A percentile compares a stretch with the other conserved stretches of the same genome.
These are phyloP conservation scores for Pichia sp. DNA, from an alignment of 1,139 yeast genomes.

Conservation along the genomic window DNA sequence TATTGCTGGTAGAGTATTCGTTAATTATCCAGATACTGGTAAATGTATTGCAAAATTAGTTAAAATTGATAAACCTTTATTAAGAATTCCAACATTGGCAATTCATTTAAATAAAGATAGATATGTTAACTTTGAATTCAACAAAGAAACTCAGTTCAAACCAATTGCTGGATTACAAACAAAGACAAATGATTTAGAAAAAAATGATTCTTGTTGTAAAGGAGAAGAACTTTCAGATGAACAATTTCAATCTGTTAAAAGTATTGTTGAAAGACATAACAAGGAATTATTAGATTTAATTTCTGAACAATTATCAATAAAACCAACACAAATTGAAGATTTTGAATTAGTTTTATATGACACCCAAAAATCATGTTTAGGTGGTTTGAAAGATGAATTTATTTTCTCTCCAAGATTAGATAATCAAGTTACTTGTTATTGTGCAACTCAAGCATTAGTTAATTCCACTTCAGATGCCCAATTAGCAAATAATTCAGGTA, in stretches of 20 bases:
- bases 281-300: slow-evolving; percentile 60
- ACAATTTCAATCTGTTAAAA: slow-evolving; percentile 60
- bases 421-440: slow-evolving; percentile 80
- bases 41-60: slow-evolving; percentile 60
- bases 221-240: slow-evolving; percentile 44
- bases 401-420: slow-evolving; percentile 92
- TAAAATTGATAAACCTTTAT: slow-evolving; percentile 74
- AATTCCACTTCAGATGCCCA: slow-evolving; percentile 38
- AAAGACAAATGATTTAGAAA: not conserved
- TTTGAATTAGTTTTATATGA: slow-evolving; percentile 87
- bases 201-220: slow-evolving; percentile 33
- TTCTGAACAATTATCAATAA: slow-evolving; percentile 56
- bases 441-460: slow-evolving; percentile 67
- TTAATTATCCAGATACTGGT: slow-evolving; percentile 43
- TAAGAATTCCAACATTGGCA: slow-evolving; percentile 87
- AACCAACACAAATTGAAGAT: slow-evolving; percentile 62
- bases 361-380: slow-evolving; percentile 73
- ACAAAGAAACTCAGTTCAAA: slow-evolving; percentile 76
- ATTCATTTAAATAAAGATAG: slow-evolving; percentile 82
- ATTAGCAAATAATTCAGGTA: slow-evolving; percentile 45
- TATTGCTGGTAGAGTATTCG: slow-evolving; percentile 86
- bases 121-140: slow-evolving; percentile 76
- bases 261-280: slow-evolving; percentile 71
- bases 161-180: slow-evolving; percentile 77
- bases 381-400: slow-evolving; percentile 88